Evolutionary conservation across 106 monocot species (phyloP).

Genomic region (Cymbidium sinense): DNA sequence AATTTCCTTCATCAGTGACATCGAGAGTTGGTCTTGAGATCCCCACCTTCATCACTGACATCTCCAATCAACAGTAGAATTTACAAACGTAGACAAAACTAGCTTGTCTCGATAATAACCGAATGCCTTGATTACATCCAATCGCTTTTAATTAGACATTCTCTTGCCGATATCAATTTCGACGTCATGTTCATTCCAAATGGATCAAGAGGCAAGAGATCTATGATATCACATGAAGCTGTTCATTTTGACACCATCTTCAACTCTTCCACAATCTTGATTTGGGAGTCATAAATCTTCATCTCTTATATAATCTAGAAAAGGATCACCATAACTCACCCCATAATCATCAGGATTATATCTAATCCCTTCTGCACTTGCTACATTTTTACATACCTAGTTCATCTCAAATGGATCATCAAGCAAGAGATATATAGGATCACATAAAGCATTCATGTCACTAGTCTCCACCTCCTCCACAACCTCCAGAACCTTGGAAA

Average conservation of each 20-base stretch:
- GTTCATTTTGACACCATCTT: conserved; percentile 6
- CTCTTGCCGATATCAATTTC: not conserved
- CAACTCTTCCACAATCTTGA: conserved; percentile 6
- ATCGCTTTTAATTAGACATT: conserved; percentile 28
- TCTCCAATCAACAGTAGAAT: too few species aligned
- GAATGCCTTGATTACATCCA: not conserved
- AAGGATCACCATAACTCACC: too few species aligned
- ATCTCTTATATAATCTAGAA: too few species aligned
- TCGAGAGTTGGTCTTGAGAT: not conserved
- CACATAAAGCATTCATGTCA: too few species aligned
- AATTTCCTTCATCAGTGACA: not conserved
- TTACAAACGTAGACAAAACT: not conserved
- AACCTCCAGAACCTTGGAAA: too few species aligned
- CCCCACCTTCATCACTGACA: too few species aligned
- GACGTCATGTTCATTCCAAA: conserved; percentile 48
- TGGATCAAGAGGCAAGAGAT: conserved; percentile 51
- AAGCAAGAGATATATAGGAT: too few species aligned
- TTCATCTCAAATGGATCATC: too few species aligned
- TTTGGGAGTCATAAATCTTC: conserved; percentile 2
- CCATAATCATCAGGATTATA: too few species aligned
- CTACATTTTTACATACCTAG: too few species aligned
- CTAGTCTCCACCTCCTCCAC: too few species aligned
- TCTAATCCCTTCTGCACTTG: too few species aligned
- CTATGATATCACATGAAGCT: conserved; percentile 15
- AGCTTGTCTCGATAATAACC: conserved; percentile 10